A percentile compares a stretch with the other conserved stretches of the same genome.
These are phyloP conservation scores for Cladosporium sp. DNA, from an alignment of 2,329 filamentous ascomycete genomes.

Conservation along the genomic window DNA sequence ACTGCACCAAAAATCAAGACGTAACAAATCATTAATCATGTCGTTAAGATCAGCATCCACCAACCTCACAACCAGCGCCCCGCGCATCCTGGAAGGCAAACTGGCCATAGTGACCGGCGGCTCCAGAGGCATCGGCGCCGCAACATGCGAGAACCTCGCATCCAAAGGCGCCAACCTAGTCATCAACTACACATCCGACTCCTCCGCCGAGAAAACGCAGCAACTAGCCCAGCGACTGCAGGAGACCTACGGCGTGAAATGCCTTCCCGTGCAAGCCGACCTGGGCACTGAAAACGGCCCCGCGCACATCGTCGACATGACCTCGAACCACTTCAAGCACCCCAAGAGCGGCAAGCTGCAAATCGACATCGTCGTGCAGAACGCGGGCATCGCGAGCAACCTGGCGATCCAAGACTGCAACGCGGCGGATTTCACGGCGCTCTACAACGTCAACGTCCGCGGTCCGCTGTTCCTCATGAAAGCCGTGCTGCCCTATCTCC, in stretches of 20 bases:
- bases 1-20: neutral
- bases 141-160: constrained; percentile 65
- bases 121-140: constrained; percentile 72
- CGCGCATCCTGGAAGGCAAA: constrained; percentile 59
- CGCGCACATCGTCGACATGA: constrained; percentile 54
- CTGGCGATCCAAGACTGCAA: constrained; percentile 60
- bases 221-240: constrained; percentile 55
- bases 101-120: constrained; percentile 75
- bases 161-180: constrained; percentile 66
- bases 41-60: constrained; percentile 6
- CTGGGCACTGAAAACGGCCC: constrained; percentile 61
- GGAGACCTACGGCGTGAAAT: constrained; percentile 55
- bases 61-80: constrained; percentile 7
- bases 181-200: constrained; percentile 67
- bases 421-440: constrained; percentile 61
- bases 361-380: constrained; percentile 84
- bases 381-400: constrained; percentile 69
- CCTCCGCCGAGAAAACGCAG: constrained; percentile 49
- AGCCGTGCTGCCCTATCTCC: constrained; percentile 66
- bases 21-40: neutral
- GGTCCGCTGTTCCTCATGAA: constrained; percentile 76
- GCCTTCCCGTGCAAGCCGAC: constrained; percentile 65
- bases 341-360: constrained; percentile 55
- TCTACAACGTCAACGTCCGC: constrained; percentile 77
- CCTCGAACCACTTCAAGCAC: constrained; percentile 56